Base-by-base conservation (phyloP, 495 filamentous ascomycete species). In the Neurospora tetraspora region DNA sequence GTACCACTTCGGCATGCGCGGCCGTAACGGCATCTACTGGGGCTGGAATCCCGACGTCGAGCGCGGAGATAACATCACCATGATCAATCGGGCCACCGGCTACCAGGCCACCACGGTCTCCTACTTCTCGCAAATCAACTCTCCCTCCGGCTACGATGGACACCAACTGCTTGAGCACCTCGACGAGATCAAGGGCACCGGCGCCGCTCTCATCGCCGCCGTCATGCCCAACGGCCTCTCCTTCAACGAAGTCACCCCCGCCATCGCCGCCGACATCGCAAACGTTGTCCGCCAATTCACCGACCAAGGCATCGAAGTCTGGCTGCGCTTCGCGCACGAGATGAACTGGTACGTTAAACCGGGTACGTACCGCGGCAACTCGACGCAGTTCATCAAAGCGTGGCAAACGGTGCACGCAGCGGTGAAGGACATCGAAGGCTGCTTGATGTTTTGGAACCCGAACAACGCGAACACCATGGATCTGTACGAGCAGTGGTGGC, bases 251-350 rank as follows among this genome's bases (percentile, higher is more conserved):
- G 70, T 74, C 16, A 71, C 59, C 9, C 69, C 73, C 1, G 39
- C 47, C 38, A 74, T 71, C 1, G 73, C 73, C 18, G 18, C 23
- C 8, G 70, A 72, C 36, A 53, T 74, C 2, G 73, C 73, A 0
- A 72, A 70, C 4, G 73, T 72, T 23, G 40, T 74, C 10, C 39
- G 53, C 3, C 36, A 72, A 42, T 72, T 72, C 40, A 74, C 71
- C 71, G 42, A 70, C 34, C 38, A 72, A 37, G 71, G 71, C 18
- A 39, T 74, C 36, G 73, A 74, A 40, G 73, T 74, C 18, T 72
- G 73, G 68, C 73, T 72, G 47, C 71, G 73, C 36, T 74, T 72
- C 68, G 71, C 61, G 8, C 73, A 74, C 42, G 73, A 74, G 73
- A 72, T 74, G 68, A 72, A 74, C 68, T 74, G 42, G 59, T 74